Conservation (phyloP, 352 stramenopile species). For the Phytopythium cucurbitacearum region DNA sequence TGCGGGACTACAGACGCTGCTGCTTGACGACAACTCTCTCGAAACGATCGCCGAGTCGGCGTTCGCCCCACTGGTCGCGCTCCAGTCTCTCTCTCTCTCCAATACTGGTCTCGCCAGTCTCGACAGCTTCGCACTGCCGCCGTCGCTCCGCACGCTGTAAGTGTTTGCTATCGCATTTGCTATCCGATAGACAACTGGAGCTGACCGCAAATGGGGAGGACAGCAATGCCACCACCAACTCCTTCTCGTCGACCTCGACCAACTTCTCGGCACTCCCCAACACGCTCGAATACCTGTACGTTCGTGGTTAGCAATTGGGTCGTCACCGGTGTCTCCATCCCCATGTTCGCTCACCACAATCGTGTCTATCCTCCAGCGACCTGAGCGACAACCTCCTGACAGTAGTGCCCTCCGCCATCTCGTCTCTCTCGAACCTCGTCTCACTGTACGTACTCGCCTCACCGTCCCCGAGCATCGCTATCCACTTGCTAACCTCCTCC, state of each 20-base stretch:
- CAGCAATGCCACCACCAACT: slow-evolving; percentile 51
- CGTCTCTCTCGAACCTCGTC: slow-evolving; percentile 37
- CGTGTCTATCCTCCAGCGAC: slow-evolving; percentile 23
- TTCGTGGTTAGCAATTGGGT: neutral
- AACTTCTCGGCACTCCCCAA: slow-evolving; percentile 47
- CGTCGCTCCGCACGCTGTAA: slow-evolving; percentile 39
- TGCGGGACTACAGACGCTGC: slow-evolving; percentile 45
- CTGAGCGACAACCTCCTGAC: slow-evolving; percentile 54
- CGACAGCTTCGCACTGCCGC: slow-evolving; percentile 30
- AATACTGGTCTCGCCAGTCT: slow-evolving; percentile 44
- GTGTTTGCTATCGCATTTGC: neutral
- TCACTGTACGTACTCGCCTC: slow-evolving; percentile 35
- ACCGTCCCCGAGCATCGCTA: neutral
- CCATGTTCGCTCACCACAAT: no score
- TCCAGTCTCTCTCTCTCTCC: slow-evolving; percentile 57
- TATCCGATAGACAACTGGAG: no score
- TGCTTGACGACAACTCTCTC: slow-evolving; percentile 53
- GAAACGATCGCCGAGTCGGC: slow-evolving; percentile 24
- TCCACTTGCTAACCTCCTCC: neutral
- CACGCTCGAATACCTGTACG: slow-evolving; percentile 46
- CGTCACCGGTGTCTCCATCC: no score
- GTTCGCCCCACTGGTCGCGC: slow-evolving; percentile 34
- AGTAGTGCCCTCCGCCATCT: slow-evolving; percentile 37
- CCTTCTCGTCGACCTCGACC: slow-evolving; percentile 31
- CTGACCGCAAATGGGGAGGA: neutral